Conservation (phyloP, 2,329 filamentous ascomycete genomes). For the Calonectria hongkongensis region DNA sequence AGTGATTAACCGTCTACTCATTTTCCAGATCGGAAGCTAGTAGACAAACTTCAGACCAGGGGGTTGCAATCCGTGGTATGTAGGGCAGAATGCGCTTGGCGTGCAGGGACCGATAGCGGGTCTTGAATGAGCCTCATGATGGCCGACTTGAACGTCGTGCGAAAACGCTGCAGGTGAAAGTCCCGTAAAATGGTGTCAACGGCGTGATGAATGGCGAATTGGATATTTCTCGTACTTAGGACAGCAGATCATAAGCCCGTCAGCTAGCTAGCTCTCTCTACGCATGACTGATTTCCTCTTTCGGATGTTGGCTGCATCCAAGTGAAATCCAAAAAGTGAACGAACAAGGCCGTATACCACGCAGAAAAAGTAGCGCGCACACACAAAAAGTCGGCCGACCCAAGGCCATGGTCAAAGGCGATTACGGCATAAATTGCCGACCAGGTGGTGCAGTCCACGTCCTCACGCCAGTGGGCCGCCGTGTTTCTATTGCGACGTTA, state of each 20-base stretch:
- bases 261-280: not conserved
- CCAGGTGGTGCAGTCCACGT: not conserved
- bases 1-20: no score
- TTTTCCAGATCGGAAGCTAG: not conserved
- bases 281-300: not conserved
- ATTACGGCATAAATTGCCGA: slow-evolving; percentile 29
- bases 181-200: slow-evolving; percentile 17
- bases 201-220: not conserved
- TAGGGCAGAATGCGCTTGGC: not conserved
- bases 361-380: not conserved
- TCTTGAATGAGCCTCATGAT: slow-evolving; percentile 25
- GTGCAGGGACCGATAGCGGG: slow-evolving; percentile 13
- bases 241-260: not conserved
- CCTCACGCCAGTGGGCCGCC: slow-evolving; percentile 2
- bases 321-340: not conserved
- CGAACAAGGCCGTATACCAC: not conserved
- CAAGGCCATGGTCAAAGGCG: not conserved
- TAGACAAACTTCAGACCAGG: not conserved
- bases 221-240: not conserved
- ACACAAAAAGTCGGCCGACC: slow-evolving; percentile 12
- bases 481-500: slow-evolving; percentile 33
- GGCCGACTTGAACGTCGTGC: not conserved
- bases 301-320: not conserved
- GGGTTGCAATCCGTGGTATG: not conserved
- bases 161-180: not conserved